Evolutionary conservation across 306 rosid species (phyloP).

Genomic region (Castanea mollissima): DNA sequence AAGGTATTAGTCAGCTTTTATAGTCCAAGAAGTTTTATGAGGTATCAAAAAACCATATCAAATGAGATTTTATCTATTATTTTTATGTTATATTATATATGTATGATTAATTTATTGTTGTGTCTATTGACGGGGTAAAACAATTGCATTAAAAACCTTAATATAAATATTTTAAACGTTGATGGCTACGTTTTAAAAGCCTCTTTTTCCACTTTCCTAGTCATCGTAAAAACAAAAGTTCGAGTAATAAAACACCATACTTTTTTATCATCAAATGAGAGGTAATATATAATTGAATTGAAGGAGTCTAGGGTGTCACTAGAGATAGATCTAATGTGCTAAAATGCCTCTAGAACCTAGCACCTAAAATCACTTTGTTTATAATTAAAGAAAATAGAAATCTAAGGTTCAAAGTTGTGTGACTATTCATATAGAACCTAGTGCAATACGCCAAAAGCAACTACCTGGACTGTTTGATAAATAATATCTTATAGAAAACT

Average conservation of each 20-base stretch:
- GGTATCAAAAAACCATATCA: conserved; percentile 3
- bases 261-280: conserved; percentile 9
- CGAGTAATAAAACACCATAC: not conserved
- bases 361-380: not conserved
- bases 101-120: not conserved
- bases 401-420: not conserved
- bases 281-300: conserved; percentile 22
- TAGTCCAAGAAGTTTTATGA: conserved; percentile 15
- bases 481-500: not conserved
- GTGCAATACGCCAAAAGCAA: conserved; percentile 31
- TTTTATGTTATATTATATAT: not conserved
- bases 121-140: conserved; percentile 27
- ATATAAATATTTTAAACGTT: conserved; percentile 8
- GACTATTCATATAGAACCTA: not conserved
- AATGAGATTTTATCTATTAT: conserved; percentile 8
- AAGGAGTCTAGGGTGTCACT: conserved; percentile 25
- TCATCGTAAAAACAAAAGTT: conserved; percentile 18
- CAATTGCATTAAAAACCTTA: conserved; percentile 12
- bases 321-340: not conserved
- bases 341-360: not conserved
- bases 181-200: conserved; percentile 4
- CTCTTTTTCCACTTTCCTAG: conserved; percentile 31
- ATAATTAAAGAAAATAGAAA: not conserved
- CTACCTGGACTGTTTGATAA: conserved; percentile 27
- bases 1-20: conserved; percentile 11